Conservation (phyloP, 441 rosid species). For the Dalechampia spathulata region DNA sequence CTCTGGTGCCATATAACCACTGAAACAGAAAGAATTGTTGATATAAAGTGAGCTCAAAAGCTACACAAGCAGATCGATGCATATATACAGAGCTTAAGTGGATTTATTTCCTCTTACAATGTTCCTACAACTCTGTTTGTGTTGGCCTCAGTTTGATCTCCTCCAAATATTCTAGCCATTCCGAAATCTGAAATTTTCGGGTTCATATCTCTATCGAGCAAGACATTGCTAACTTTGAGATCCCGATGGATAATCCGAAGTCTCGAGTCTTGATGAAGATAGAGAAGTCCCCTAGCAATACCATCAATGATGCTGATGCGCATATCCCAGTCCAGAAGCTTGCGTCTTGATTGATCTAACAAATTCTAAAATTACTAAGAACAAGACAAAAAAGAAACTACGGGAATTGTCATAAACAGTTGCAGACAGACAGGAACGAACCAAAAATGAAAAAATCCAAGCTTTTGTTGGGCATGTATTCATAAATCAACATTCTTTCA, state of each 20-base stretch:
- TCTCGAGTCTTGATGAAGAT: conserved; percentile 31
- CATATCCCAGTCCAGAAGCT: conserved; percentile 20
- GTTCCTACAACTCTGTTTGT: conserved; percentile 28
- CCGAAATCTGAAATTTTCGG: conserved; percentile 41
- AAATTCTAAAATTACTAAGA: too few relatives aligned
- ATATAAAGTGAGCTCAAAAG: not conserved
- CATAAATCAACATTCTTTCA: conserved; percentile 29
- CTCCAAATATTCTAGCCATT: conserved; percentile 26
- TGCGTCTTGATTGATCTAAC: conserved; percentile 18
- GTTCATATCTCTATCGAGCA: conserved; percentile 22
- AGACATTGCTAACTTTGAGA: conserved; percentile 27
- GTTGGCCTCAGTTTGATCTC: conserved; percentile 19
- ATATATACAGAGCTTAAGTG: too few relatives aligned
- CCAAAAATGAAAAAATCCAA: conserved; percentile 26
- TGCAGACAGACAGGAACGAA: not conserved
- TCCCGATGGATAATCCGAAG: conserved; percentile 32
- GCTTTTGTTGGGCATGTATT: conserved; percentile 12
- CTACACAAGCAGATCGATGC: too few relatives aligned
- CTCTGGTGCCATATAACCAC: conserved; percentile 35
- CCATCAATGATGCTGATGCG: conserved; percentile 25
- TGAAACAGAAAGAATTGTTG: too few relatives aligned
- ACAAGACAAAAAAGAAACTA: too few relatives aligned
- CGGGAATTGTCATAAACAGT: not conserved
- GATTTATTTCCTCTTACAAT: conserved; percentile 19
- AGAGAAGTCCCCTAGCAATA: conserved; percentile 25